Evolutionary conservation across 441 rosid genomes (phyloP).

Genomic region (Syzygium malaccense): DNA sequence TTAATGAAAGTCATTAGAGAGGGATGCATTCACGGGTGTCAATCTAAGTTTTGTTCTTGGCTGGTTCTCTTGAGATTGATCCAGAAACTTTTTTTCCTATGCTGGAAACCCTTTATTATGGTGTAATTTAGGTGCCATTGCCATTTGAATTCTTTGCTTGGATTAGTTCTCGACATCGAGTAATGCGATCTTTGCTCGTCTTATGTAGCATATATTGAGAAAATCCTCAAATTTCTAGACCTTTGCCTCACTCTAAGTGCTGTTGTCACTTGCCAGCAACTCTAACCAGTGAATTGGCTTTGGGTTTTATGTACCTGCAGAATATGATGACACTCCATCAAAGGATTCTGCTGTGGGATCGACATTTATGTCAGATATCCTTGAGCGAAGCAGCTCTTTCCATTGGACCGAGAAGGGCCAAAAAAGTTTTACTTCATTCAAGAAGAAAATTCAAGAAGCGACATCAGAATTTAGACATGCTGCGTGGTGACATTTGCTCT

Average conservation of each 20-base stretch:
- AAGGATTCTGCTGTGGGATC: slow-evolving; percentile 32
- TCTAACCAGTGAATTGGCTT: background rate
- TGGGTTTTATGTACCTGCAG: slow-evolving; percentile 23
- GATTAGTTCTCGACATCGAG: background rate
- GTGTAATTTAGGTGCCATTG: background rate
- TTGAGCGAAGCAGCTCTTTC: slow-evolving; percentile 62
- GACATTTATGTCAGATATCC: slow-evolving; percentile 55
- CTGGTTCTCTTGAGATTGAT: background rate
- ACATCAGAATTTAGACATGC: slow-evolving; percentile 66
- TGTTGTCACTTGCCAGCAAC: background rate
- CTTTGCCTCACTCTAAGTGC: background rate
- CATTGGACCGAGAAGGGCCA: slow-evolving; percentile 62
- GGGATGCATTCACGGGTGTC: background rate
- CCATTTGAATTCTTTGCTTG: background rate
- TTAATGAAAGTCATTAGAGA: background rate
- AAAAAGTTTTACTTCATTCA: slow-evolving; percentile 58
- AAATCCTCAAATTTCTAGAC: background rate
- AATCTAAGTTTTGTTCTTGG: background rate
- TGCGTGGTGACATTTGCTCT: slow-evolving; percentile 33
- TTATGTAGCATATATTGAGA: background rate
- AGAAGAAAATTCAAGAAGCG: slow-evolving; percentile 79
- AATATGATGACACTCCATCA: slow-evolving; percentile 54
- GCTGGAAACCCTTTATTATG: background rate
- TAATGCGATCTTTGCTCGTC: background rate
- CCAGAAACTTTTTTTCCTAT: background rate